Base-by-base conservation (phyloP, 257 asterid species). In the Salvia hispanica region DNA sequence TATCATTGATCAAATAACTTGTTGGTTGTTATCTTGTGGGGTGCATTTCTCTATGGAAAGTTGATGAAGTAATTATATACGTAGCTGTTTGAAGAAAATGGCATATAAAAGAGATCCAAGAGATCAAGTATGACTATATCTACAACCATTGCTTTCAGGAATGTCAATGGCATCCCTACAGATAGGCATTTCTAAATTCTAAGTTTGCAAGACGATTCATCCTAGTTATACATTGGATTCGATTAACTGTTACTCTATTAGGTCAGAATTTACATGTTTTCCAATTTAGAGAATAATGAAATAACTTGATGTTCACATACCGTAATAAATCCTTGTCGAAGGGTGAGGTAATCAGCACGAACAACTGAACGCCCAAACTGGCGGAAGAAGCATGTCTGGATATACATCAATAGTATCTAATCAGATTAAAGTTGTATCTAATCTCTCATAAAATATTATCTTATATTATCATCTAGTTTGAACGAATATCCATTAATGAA, bases 331-430 rank as follows among this genome's bases (percentile, higher is more conserved):
- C 96, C 99, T 80, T 91, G 95, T 69, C 99, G 98, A 36, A 94
- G 98, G 42, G 96, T 84, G 72, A 94, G 95, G 76, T 94, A 94
- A 76, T 94, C 99, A 11, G 95, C 95, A 43, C 96, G 96, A 54
- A 86, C 98, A 48, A 94, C 96, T 18, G 99, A 91, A 75, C 77
- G 89, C 54, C 98, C 96, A 73, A 94, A 94, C 78, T 94, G 99
- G 64, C 98, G 88, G 72, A 94, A 86, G 86, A 91, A 89, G 79
- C 98, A 94, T 2, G 96, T 91, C 99, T 91, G 89, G 18, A 73
- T 64, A 84, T 66, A 55, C 72, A 73, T 69, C 42, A 11, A 58
- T 31, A 62, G 59, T 6, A 36, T 39, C 12, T 45, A 9, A 28
- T 77, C 70, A 80, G 72, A 61, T 67, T 14, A 21, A 60, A 11